Percentiles rank a stretch among this genome's conserved stretches.
Conservation (phyloP, 2,329 filamentous ascomycete species). For the Emydomyces testavorans region DNA sequence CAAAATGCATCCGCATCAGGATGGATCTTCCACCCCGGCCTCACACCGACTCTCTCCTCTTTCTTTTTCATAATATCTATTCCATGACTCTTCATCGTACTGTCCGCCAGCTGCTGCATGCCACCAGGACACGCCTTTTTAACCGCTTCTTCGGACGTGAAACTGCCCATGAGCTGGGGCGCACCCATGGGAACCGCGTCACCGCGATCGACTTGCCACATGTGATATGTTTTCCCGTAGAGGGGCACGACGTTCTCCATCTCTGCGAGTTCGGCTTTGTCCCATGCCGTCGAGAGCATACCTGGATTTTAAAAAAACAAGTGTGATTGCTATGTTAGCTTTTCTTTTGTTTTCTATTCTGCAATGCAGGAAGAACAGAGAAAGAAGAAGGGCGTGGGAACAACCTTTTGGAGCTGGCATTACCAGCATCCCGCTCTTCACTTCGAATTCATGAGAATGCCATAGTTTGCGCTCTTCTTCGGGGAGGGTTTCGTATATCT, state of each 20-base stretch:
- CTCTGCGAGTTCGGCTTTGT: conserved; percentile 62
- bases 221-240: conserved; percentile 75
- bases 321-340: no score
- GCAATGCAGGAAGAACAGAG: no score
- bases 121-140: conserved; percentile 20
- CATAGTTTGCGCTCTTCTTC: conserved; percentile 60
- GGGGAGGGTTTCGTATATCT: conserved; percentile 55
- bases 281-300: conserved; percentile 52
- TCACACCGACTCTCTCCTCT: conserved; percentile 38
- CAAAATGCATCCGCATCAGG: conserved; percentile 29
- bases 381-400: no score
- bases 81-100: conserved; percentile 45
- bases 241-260: conserved; percentile 65
- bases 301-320: conserved; percentile 6
- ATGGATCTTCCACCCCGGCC: conserved; percentile 21
- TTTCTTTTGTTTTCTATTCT: no score
- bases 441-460: conserved; percentile 55
- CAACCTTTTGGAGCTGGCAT: conserved; percentile 28
- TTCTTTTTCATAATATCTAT: conserved; percentile 43
- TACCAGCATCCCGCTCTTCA: conserved; percentile 35
- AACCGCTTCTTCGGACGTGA: conserved; percentile 25
- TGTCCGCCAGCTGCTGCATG: conserved; percentile 33
- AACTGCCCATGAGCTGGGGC: conserved; percentile 55
- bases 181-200: conserved; percentile 51
- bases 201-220: conserved; percentile 74